Evolutionary conservation across 2,329 filamentous ascomycete species (phyloP).

Genomic region (Alternaria rosae): DNA sequence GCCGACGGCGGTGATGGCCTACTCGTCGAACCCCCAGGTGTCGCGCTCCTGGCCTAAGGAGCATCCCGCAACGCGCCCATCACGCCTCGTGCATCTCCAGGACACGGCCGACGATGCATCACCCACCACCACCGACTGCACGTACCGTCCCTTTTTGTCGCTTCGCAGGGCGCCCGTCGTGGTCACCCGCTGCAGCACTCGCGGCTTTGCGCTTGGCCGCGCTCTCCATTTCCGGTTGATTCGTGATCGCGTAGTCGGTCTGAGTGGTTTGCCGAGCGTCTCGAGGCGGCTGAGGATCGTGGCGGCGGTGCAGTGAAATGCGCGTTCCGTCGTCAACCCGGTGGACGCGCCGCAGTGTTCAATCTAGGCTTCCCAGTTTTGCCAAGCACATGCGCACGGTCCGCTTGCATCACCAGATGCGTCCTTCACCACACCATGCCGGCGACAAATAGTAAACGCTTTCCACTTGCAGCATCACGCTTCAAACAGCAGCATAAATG

Average conservation of each 20-base stretch:
- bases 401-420: conserved; percentile 9
- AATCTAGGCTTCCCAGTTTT: conserved; percentile 16
- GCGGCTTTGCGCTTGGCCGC: conserved; percentile 65
- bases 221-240: conserved; percentile 50
- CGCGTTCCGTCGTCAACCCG: conserved; percentile 32
- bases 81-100: conserved; percentile 23
- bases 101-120: conserved; percentile 34
- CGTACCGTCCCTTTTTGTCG: conserved; percentile 67
- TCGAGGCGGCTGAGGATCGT: conserved; percentile 23
- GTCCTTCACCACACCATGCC: conserved; percentile 2
- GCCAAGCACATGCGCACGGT: conserved; percentile 15
- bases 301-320: conserved; percentile 45
- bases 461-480: background rate
- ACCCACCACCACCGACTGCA: conserved; percentile 40
- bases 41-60: conserved; percentile 39
- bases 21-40: conserved; percentile 46
- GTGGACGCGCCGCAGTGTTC: conserved; percentile 31
- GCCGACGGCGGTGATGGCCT: conserved; percentile 35
- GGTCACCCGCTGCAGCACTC: conserved; percentile 57
- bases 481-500: background rate
- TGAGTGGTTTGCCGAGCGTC: conserved; percentile 22
- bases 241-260: conserved; percentile 42
- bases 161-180: conserved; percentile 64
- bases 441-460: background rate
- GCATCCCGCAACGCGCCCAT: conserved; percentile 41